These are phyloP conservation scores for Saccharomycopsis oosterbeekiorum DNA, from an alignment of 805 yeast genomes.

Conservation along the genomic window DNA sequence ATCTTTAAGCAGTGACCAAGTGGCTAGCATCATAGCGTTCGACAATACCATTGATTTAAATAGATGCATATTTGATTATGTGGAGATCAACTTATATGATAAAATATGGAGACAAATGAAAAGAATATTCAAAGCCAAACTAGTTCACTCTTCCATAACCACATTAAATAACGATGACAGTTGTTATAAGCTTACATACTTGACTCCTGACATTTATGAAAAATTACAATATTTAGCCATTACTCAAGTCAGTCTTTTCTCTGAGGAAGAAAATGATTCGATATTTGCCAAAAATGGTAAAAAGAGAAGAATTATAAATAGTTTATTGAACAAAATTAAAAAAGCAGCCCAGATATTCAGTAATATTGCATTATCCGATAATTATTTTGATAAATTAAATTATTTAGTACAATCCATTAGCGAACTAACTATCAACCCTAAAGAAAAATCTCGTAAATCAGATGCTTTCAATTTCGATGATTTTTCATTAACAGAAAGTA, in stretches of 20 bases:
- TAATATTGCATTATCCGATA: conserved; percentile 35
- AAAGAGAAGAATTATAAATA: conserved; percentile 27
- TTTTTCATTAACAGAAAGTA: conserved; percentile 15
- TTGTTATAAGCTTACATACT: not conserved
- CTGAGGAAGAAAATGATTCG: conserved; percentile 23
- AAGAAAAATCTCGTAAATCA: not conserved
- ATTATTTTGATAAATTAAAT: conserved; percentile 38
- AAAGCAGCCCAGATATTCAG: conserved; percentile 45
- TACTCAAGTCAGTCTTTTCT: conserved; percentile 35
- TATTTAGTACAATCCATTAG: conserved; percentile 44
- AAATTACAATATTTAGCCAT: conserved; percentile 28
- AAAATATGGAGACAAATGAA: conserved; percentile 49
- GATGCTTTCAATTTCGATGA: conserved; percentile 4
- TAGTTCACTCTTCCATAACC: not conserved
- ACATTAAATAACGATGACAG: not conserved
- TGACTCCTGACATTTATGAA: conserved; percentile 20
- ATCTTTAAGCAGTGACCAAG: conserved; percentile 19
- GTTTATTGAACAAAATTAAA: conserved; percentile 29
- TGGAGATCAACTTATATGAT: conserved; percentile 60
- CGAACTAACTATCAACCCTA: conserved; percentile 32
- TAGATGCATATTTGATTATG: conserved; percentile 53
- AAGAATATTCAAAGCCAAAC: conserved; percentile 18
- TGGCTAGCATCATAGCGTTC: not conserved
- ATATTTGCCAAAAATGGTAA: conserved; percentile 20
- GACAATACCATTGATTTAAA: conserved; percentile 31